Evolutionary conservation across 108 stramenopile genomes (phyloP).

Genomic region (Cyclotella kingstonii): DNA sequence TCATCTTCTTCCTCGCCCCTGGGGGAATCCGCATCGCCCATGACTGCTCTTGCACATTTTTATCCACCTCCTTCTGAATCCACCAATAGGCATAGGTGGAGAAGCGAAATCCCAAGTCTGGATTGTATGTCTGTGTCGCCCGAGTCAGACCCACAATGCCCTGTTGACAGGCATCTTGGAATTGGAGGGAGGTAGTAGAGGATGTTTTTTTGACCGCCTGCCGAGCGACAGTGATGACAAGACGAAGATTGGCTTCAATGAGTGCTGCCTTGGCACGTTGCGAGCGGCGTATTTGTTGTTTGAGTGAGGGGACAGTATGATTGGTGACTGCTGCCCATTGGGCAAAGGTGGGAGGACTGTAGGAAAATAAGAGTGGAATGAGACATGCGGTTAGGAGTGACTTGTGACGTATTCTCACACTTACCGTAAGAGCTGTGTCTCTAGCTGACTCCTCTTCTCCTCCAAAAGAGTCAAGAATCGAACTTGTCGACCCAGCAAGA

Average conservation of each 20-base stretch:
- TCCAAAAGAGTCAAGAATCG: slow-evolving; percentile 47
- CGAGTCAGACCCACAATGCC: slow-evolving; percentile 76
- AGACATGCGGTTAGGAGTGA: background rate
- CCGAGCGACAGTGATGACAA: slow-evolving; percentile 70
- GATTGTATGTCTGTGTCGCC: slow-evolving; percentile 85
- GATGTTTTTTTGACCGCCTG: slow-evolving; percentile 50
- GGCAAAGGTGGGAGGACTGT: slow-evolving; percentile 55
- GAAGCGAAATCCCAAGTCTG: slow-evolving; percentile 76
- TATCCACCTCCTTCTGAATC: slow-evolving; percentile 74
- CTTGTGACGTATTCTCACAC: slow-evolving; percentile 1
- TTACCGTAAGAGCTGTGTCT: slow-evolving; percentile 40
- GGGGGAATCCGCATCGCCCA: slow-evolving; percentile 68
- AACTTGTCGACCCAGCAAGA: slow-evolving; percentile 47
- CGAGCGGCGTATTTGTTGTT: slow-evolving; percentile 57
- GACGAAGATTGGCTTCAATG: slow-evolving; percentile 61
- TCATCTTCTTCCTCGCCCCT: slow-evolving; percentile 58
- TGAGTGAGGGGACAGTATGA: slow-evolving; percentile 49
- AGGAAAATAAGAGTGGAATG: background rate
- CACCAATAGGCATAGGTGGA: slow-evolving; percentile 89
- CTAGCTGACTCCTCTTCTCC: slow-evolving; percentile 37
- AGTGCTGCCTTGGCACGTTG: slow-evolving; percentile 64
- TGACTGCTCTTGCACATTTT: slow-evolving; percentile 71
- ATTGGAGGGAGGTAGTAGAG: slow-evolving; percentile 39
- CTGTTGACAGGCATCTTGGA: slow-evolving; percentile 82
- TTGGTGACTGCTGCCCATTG: slow-evolving; percentile 54